A percentile compares a stretch with the other conserved stretches of the same genome.
Evolutionary conservation across 805 yeast species (phyloP).

Genomic region (Clavispora phyllophila): DNA sequence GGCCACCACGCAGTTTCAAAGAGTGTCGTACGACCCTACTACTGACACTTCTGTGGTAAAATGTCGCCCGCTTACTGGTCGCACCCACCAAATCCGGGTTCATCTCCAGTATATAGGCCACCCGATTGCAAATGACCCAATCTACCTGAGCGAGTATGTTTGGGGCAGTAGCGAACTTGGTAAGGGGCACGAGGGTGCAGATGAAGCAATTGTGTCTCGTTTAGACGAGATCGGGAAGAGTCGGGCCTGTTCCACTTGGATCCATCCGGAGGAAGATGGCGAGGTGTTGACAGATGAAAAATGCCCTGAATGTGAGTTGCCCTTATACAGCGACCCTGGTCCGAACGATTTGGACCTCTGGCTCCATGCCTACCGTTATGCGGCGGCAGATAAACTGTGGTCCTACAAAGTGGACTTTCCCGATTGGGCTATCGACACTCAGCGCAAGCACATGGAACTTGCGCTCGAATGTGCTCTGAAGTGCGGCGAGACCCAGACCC

Average conservation of each 20-base stretch:
- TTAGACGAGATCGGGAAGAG: slow-evolving; percentile 70
- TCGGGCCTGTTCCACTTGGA: slow-evolving; percentile 63
- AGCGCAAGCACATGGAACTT: slow-evolving; percentile 58
- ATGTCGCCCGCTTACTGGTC: slow-evolving; percentile 84
- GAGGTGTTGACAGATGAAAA: slow-evolving; percentile 55
- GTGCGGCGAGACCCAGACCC: slow-evolving; percentile 78
- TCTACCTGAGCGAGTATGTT: slow-evolving; percentile 69
- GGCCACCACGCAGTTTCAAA: slow-evolving; percentile 66
- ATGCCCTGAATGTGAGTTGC: slow-evolving; percentile 66
- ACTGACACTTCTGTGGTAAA: slow-evolving; percentile 65
- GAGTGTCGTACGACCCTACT: slow-evolving; percentile 57
- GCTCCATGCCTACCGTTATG: slow-evolving; percentile 86
- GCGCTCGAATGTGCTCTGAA: slow-evolving; percentile 77
- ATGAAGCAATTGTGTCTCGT: slow-evolving; percentile 40
- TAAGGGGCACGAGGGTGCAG: slow-evolving; percentile 48
- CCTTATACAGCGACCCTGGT: slow-evolving; percentile 82
- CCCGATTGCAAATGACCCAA: slow-evolving; percentile 91
- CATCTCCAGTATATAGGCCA: slow-evolving; percentile 85
- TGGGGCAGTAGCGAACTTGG: slow-evolving; percentile 78
- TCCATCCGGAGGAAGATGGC: slow-evolving; percentile 54
- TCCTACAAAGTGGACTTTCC: slow-evolving; percentile 72
- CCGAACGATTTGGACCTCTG: slow-evolving; percentile 81
- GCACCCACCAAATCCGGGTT: slow-evolving; percentile 94
- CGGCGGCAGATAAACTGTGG: slow-evolving; percentile 58
- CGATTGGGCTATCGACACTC: slow-evolving; percentile 69